Evolutionary conservation across 345 rosid genomes (phyloP).

Genomic region (Brassica juncea): DNA sequence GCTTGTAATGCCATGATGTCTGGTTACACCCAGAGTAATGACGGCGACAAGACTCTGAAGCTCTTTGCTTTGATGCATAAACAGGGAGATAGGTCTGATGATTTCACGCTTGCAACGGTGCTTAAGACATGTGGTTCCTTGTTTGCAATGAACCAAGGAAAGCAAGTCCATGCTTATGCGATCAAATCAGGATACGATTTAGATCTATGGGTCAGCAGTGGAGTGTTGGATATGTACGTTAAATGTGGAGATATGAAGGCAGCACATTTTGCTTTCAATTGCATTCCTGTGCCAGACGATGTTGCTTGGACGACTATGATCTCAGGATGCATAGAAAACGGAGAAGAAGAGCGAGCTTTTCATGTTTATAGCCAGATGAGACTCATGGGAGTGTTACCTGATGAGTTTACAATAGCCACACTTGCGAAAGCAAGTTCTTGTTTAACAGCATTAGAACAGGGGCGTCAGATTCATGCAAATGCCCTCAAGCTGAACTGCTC

Average conservation of each 20-base stretch:
- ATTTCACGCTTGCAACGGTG: constrained; percentile 52
- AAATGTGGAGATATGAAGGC: constrained; percentile 57
- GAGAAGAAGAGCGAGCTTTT: constrained; percentile 56
- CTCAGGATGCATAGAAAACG: constrained; percentile 66
- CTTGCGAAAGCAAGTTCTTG: constrained; percentile 64
- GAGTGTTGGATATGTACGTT: constrained; percentile 64
- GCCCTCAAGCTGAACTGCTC: constrained; percentile 52
- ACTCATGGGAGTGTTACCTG: constrained; percentile 52
- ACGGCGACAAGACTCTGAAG: constrained; percentile 46
- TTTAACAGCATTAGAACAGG: constrained; percentile 62
- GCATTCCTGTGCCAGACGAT: constrained; percentile 50
- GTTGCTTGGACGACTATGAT: constrained; percentile 80
- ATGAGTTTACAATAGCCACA: constrained; percentile 63
- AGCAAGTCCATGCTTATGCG: constrained; percentile 55
- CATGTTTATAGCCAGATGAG: constrained; percentile 60
- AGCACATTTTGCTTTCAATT: constrained; percentile 48
- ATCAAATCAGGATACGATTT: constrained; percentile 48
- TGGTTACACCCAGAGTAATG: constrained; percentile 45
- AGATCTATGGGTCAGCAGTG: constrained; percentile 55
- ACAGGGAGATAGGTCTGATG: constrained; percentile 48
- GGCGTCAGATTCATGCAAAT: constrained; percentile 65
- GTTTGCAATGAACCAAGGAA: constrained; percentile 46
- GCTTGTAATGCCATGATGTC: constrained; percentile 66
- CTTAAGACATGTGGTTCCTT: constrained; percentile 55
- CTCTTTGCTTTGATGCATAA: constrained; percentile 52